phyloP scores from a whole-genome alignment of 176 grass and related monocot species.

The Hsuehochloa calcarea region DNA sequence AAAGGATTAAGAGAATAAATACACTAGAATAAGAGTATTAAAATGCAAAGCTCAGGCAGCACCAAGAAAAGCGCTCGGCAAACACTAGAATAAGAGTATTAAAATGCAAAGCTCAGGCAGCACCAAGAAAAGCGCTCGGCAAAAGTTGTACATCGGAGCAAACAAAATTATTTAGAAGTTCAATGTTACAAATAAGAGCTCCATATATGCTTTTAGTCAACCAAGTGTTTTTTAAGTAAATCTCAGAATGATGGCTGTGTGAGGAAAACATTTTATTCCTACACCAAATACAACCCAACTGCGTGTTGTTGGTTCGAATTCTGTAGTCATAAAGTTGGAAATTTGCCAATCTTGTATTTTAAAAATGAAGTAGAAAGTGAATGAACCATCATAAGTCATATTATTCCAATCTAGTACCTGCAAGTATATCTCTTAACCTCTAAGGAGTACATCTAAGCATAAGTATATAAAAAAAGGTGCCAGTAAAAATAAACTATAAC shows the following conservation, averaged over 20 bases:
- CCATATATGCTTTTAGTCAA: background rate
- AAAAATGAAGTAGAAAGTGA: slow-evolving; percentile 7
- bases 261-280: background rate
- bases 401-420: slow-evolving; percentile 22
- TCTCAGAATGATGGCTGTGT: slow-evolving; percentile 7
- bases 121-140: background rate
- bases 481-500: slow-evolving; percentile 9
- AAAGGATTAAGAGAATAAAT: slow-evolving; percentile 10
- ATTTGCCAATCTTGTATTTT: background rate
- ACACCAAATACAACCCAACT: slow-evolving; percentile 16
- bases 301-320: background rate
- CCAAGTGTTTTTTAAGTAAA: background rate
- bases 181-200: slow-evolving; percentile 3
- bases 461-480: background rate
- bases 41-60: slow-evolving; percentile 15
- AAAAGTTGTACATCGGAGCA: background rate
- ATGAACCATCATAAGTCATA: background rate
- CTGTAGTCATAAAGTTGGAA: background rate
- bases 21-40: slow-evolving; percentile 12
- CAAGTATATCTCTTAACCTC: background rate
- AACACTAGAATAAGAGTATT: slow-evolving; percentile 20
- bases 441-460: background rate
- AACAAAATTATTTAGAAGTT: slow-evolving; percentile 12
- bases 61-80: background rate
- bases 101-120: slow-evolving; percentile 22